Base-by-base conservation (phyloP, 768 basidiomycete species). In the Omphalotus guepiniiformis region DNA sequence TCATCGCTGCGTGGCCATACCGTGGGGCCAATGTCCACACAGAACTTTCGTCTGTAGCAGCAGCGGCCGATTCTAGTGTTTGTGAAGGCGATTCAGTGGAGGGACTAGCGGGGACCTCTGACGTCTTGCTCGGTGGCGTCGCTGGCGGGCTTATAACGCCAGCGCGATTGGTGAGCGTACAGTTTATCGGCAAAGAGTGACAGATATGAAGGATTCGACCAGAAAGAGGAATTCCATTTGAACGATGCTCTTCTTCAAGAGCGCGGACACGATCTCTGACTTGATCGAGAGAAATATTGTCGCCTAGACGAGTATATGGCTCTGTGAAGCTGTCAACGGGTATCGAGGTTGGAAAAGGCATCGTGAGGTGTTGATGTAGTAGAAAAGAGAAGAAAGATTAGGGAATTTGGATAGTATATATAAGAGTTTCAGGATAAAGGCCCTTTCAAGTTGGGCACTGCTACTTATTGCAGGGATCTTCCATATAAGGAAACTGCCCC, bases 1-100 rank as follows among this genome's bases (percentile, higher is more conserved):
- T 86, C 88, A 98, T 93, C 9, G 95, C 95, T 7, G 90, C 80
- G 61, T 98, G 96, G 15, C 93, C 94, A 53, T 92, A 84, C 32
- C 95, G 76, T 1, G 83, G 79, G 1, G 78, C 66, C 4, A 99
- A 70, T 15, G 79, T 77, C 95, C 95, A 99, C 29, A 73, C 70
- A 30, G 69, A 53, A n/a, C 28, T 50, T 32, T 37, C 53, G 38
- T 29, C 42, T 13, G 40, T 22, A 32, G 42, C 19, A 6, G 64
- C 44, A 9, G 40, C 28, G 32, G 60, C 22, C 13, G 19, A n/a
- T 28, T 38, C 37, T 18, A n/a, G 30, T 9, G 30, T 9, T n/a
- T 32, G 30, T 8, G 37, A 12, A 19, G 32, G 29, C 15, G 32
- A 11, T 19, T 45, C 32, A 21, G 43, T n/a, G 3, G 11, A 15